Evolutionary conservation across 148 eudicot genomes (phyloP).

Genomic region (Arctostaphylos glauca): DNA sequence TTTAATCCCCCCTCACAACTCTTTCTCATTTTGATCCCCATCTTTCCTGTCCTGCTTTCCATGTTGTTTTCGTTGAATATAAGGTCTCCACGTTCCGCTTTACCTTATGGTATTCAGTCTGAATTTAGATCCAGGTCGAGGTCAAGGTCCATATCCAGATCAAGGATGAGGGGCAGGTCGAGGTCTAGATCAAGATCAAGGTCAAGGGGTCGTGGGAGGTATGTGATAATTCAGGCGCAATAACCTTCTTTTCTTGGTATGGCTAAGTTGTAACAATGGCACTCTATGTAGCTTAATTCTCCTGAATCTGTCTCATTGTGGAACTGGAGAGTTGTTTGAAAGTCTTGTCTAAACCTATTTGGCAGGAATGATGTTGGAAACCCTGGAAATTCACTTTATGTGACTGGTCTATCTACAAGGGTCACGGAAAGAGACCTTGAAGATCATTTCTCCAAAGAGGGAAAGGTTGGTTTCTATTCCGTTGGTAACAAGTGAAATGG

Average conservation of each 20-base stretch:
- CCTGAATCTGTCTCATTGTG: neutral
- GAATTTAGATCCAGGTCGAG: constrained; percentile 51
- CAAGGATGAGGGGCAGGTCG: constrained; percentile 34
- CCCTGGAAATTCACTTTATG: constrained; percentile 89
- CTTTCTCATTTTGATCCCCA: neutral
- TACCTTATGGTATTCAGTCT: constrained; percentile 43
- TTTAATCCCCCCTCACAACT: neutral
- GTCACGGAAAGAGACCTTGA: constrained; percentile 88
- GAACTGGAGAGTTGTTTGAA: neutral
- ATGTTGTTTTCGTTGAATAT: neutral
- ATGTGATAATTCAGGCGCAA: constrained; percentile 19
- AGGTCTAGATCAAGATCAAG: constrained; percentile 51
- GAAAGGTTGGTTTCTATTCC: constrained; percentile 54
- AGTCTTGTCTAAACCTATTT: constrained; percentile 17
- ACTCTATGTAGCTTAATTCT: neutral
- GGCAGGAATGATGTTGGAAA: constrained; percentile 59
- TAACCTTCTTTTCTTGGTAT: neutral
- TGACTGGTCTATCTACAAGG: constrained; percentile 92
- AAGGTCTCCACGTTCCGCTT: constrained; percentile 47
- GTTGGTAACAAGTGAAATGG: neutral
- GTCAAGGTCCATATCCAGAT: constrained; percentile 7
- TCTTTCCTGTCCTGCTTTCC: neutral
- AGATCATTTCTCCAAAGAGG: constrained; percentile 82
- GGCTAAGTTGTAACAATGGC: neutral
- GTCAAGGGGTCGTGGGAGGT: constrained; percentile 66